Conservation (phyloP, 345 rosid species). For the Euphorbia pulcherrima region DNA sequence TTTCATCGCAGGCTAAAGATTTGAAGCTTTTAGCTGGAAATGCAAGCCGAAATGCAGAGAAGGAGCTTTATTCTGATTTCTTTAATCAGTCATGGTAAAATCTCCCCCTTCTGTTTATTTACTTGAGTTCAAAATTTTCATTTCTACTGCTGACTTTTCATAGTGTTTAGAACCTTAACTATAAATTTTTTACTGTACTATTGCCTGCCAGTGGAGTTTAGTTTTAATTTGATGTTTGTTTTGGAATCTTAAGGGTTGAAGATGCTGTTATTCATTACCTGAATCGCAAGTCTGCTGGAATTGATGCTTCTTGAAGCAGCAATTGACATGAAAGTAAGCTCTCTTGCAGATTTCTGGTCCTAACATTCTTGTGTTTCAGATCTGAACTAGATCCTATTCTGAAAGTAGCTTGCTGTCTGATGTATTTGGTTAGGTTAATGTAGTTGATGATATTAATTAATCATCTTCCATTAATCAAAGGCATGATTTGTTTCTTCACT, state of each 20-base stretch:
- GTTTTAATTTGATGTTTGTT: not conserved
- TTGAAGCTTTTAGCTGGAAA: constrained; percentile 52
- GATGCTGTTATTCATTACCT: constrained; percentile 53
- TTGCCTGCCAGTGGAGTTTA: too few species aligned
- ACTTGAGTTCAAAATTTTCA: not conserved
- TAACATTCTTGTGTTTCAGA: not conserved
- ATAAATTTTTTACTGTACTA: too few species aligned
- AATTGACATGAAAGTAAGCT: not conserved
- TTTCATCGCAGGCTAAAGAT: constrained; percentile 57
- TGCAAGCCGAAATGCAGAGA: constrained; percentile 34
- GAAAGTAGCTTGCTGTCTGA: too few species aligned
- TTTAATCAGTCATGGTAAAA: constrained; percentile 51
- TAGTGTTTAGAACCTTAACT: too few species aligned
- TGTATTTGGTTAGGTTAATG: not conserved
- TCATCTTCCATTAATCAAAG: constrained; percentile 1
- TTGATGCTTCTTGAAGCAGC: constrained; percentile 37
- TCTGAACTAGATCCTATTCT: too few species aligned
- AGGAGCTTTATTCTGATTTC: constrained; percentile 40
- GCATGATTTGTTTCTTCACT: not conserved
- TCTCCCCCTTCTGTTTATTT: not conserved
- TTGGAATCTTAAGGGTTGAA: constrained; percentile 40
- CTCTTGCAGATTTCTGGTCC: constrained; percentile 1
- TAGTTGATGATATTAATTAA: constrained; percentile 5
- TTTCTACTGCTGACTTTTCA: not conserved
- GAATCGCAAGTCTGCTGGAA: constrained; percentile 47